Base-by-base conservation (phyloP, 2,329 filamentous ascomycete genomes). In the Cercospora brassicicola region DNA sequence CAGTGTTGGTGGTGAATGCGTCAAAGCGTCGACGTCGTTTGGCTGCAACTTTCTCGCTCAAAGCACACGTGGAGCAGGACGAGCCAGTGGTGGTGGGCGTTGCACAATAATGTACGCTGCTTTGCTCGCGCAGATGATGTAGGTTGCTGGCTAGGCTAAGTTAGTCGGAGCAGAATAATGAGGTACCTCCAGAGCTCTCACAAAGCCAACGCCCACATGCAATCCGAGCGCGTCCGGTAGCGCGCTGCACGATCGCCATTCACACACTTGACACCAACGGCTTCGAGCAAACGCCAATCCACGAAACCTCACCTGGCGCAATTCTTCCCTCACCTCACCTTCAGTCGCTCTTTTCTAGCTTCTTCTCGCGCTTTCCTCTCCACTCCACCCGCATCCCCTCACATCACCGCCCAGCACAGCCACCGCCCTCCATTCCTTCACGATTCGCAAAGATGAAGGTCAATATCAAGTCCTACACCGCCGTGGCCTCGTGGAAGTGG, bases 401-500 rank as follows among this genome's bases (percentile, higher is more conserved):
- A 23, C 45, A 51, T 51, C 36, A 42, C 36, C 36, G 36, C 36
- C 45, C 18, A 20, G 18, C 45, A 20, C 45, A 18, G 45, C 45
- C 45, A 13, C 45, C 53, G 30, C 53, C 53, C 15, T n/a, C 28
- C 55, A 31, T 11, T 51, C 10, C 11, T 6, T 30, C 30, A 13
- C 53, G 53, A 57, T 30, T 59, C 62, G 66, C 48, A 57, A 79
- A 62, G 63, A 99, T 99, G 95, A 98, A 97, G 82, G 93, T 98
- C 83, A 95, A 89, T 59, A 95, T 98, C 81, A 92, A 90, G 76
- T 88, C 92, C 78, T 98, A 94, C 93, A 91, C 95, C 76, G 91
- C 93, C 3, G 93, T 99, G 70, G 95, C 95, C 18, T 94, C 93
- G 65, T 99, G 95, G 95, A 90, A 92, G 72, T 99, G 95, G 95